Conservation (phyloP, 352 stramenopile genomes). For the Aphanomyces stellatus region DNA sequence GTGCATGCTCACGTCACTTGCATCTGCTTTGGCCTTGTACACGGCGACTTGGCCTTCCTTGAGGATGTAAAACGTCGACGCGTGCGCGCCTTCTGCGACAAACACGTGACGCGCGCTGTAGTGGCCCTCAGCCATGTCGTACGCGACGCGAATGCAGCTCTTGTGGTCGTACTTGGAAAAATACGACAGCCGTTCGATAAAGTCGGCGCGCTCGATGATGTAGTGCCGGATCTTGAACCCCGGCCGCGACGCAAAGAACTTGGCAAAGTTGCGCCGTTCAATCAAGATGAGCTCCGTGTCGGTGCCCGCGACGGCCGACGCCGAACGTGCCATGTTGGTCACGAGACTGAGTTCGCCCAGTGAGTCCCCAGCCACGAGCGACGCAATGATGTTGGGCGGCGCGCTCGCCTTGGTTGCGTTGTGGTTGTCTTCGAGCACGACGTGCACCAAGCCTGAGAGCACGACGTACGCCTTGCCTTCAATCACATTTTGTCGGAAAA, state of each 20-base stretch:
- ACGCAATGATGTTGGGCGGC: slow-evolving; percentile 36
- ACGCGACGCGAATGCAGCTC: slow-evolving; percentile 62
- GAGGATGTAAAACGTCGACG: slow-evolving; percentile 56
- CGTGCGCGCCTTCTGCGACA: slow-evolving; percentile 36
- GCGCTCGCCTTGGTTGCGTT: slow-evolving; percentile 17
- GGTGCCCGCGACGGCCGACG: slow-evolving; percentile 46
- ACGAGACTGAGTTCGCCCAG: slow-evolving; percentile 70
- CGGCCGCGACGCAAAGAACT: slow-evolving; percentile 31
- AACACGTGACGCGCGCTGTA: slow-evolving; percentile 61
- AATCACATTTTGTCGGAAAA: slow-evolving; percentile 65
- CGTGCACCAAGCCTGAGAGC: slow-evolving; percentile 59
- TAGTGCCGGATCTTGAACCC: slow-evolving; percentile 57
- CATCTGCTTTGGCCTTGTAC: slow-evolving; percentile 21
- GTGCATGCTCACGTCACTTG: background rate
- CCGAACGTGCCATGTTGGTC: slow-evolving; percentile 55
- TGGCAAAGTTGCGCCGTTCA: slow-evolving; percentile 44
- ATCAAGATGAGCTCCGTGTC: slow-evolving; percentile 66
- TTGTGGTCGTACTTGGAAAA: slow-evolving; percentile 50
- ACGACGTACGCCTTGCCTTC: slow-evolving; percentile 75
- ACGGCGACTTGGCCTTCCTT: slow-evolving; percentile 60
- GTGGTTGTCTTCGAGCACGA: slow-evolving; percentile 65
- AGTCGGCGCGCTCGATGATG: slow-evolving; percentile 63
- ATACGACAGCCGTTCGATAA: slow-evolving; percentile 48
- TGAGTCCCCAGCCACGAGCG: slow-evolving; percentile 50
- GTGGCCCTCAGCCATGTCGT: slow-evolving; percentile 46